Conservation (phyloP, 2,329 filamentous ascomycete species). For the Stagonosporopsis tanaceti region DNA sequence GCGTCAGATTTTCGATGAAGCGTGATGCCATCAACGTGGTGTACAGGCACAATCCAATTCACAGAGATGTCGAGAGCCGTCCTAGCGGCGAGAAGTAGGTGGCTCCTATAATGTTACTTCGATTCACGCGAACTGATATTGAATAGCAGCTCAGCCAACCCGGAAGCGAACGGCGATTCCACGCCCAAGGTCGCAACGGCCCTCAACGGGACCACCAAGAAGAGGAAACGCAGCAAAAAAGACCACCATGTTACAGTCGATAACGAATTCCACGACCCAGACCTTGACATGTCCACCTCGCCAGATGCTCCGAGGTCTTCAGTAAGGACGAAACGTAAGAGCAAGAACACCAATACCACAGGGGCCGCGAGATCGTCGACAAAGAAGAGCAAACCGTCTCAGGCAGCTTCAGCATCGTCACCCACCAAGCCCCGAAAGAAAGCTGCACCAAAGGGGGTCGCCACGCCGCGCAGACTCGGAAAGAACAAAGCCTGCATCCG, state of each 20-base stretch:
- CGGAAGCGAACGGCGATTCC: background rate
- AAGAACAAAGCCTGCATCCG: slow-evolving; percentile 31
- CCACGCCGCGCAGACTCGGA: slow-evolving; percentile 17
- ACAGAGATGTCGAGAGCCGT: slow-evolving; percentile 33
- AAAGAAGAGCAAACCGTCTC: slow-evolving; percentile 30
- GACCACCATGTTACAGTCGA: slow-evolving; percentile 16
- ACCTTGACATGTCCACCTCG: slow-evolving; percentile 35
- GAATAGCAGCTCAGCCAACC: background rate
- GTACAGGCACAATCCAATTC: slow-evolving; percentile 49
- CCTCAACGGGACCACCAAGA: slow-evolving; percentile 11
- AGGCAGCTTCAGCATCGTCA: slow-evolving; percentile 9
- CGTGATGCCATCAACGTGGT: slow-evolving; percentile 46
- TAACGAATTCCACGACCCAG: slow-evolving; percentile 18
- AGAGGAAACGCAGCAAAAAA: slow-evolving; percentile 32
- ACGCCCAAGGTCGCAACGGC: background rate
- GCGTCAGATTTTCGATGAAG: slow-evolving; percentile 47
- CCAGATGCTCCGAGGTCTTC: slow-evolving; percentile 27
- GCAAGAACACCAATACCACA: slow-evolving; percentile 9
- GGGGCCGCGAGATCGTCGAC: slow-evolving; percentile 8
- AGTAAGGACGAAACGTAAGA: slow-evolving; percentile 34
- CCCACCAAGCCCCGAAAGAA: slow-evolving; percentile 27
- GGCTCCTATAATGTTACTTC: too few species aligned
- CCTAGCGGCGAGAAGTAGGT: slow-evolving; percentile 31
- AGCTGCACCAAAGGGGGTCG: slow-evolving; percentile 9
- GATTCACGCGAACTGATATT: background rate